These are phyloP conservation scores for Rhodotorula toruloides DNA, from an alignment of 768 basidiomycete species.

Conservation along the genomic window DNA sequence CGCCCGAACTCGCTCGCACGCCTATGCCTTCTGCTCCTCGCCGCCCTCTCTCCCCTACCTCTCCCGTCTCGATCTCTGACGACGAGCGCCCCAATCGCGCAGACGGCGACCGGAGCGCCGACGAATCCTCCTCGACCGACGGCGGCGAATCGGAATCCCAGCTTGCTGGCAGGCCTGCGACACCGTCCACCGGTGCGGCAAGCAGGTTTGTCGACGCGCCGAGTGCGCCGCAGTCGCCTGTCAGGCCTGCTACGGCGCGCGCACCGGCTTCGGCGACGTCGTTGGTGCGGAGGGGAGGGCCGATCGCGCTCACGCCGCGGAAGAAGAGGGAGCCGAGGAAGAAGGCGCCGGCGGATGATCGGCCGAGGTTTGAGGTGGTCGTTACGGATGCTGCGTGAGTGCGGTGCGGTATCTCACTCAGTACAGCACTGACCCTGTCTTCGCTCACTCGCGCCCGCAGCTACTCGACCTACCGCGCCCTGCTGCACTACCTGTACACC, in stretches of 20 bases:
- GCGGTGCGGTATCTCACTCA: too few species aligned
- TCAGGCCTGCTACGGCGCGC: neutral
- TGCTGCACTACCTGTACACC: slow-evolving; percentile 51
- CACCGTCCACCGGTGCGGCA: neutral
- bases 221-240: slow-evolving; percentile 13
- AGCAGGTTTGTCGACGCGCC: slow-evolving; percentile 22
- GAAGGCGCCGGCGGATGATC: neutral
- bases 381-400: slow-evolving; percentile 44
- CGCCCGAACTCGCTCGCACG: neutral
- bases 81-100: too few species aligned
- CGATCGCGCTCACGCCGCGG: neutral
- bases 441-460: too few species aligned
- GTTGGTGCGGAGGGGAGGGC: neutral
- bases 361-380: slow-evolving; percentile 46
- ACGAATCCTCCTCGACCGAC: neutral
- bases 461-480: slow-evolving; percentile 49
- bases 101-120: too few species aligned
- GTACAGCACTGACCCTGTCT: neutral
- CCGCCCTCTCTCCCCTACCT: slow-evolving; percentile 14
- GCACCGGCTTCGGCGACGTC: neutral
- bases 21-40: too few species aligned
- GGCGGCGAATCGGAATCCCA: too few species aligned
- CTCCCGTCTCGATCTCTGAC: slow-evolving; percentile 9
- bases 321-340: neutral
- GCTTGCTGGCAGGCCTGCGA: neutral